Evolutionary conservation across 2,329 filamentous ascomycete genomes (phyloP).

Genomic region (Epichloe festucae): DNA sequence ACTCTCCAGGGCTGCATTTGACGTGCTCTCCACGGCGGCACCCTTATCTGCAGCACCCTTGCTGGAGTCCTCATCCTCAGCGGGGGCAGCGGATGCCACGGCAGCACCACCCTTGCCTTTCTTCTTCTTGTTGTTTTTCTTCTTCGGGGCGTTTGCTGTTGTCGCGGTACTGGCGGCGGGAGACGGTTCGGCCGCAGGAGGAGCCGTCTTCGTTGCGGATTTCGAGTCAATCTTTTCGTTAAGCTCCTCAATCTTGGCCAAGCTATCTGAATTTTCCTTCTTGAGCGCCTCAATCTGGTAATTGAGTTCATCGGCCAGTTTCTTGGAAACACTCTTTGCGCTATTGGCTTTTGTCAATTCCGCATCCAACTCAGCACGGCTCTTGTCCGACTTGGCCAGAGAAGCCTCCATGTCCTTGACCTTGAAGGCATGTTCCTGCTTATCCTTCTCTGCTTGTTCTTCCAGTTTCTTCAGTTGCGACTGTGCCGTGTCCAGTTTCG

Average conservation of each 20-base stretch:
- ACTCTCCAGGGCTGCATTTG: constrained; percentile 28
- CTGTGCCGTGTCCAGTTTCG: constrained; percentile 31
- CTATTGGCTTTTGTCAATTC: constrained; percentile 27
- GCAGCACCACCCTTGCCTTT: constrained; percentile 63
- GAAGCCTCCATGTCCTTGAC: constrained; percentile 23
- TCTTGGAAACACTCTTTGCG: constrained; percentile 28
- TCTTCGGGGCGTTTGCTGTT: constrained; percentile 20
- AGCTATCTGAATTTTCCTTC: constrained; percentile 19
- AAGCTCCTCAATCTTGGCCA: constrained; percentile 26
- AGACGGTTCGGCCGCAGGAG: constrained; percentile 13
- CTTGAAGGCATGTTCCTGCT: constrained; percentile 18
- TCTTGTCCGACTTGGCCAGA: constrained; percentile 22
- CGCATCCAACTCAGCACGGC: constrained; percentile 24
- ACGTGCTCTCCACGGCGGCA: constrained; percentile 10
- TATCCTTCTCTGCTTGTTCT: constrained; percentile 21
- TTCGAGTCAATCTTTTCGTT: constrained; percentile 28
- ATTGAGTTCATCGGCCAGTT: constrained; percentile 24
- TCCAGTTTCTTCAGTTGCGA: constrained; percentile 32
- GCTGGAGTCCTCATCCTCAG: constrained; percentile 21
- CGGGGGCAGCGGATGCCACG: constrained; percentile 17
- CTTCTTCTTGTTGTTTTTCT: constrained; percentile 83
- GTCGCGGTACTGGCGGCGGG: constrained; percentile 11
- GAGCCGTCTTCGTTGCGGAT: constrained; percentile 9
- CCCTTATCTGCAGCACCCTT: not conserved
- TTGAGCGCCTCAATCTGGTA: constrained; percentile 24